Evolutionary conservation across 805 yeast genomes (phyloP), one percentile per base, ranked within the genome.

Genomic region (Scheffersomyces ergatensis): DNA sequence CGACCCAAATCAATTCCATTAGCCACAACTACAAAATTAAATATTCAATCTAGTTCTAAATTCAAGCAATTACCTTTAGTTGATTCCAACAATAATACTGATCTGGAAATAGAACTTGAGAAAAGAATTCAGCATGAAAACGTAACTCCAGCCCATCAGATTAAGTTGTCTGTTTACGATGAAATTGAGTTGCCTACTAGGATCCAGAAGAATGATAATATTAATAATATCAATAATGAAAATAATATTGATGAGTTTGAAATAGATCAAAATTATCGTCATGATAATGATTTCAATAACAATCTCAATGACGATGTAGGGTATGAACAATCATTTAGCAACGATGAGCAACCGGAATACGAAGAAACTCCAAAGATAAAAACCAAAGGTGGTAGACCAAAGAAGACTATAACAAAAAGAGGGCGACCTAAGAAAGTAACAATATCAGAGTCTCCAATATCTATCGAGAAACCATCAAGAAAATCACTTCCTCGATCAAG

Each of bases 381-480:
- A 16, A 34, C 21, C 21, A 15, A 37, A 16, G n/a, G 13, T 12
- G 44, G 38, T 3, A 37, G 44, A 18, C 41, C 43, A 13, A 18
- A 19, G 21, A 32, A 19, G 18, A 17, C 11, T 18, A 13, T 14
- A n/a, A 15, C 4, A 14, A 31, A 36, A 29, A 36, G 48, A 14
- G 48, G 48, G 17, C 21, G 48, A 21, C 48, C 48, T 14, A 36
- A 37, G 20, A 45, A 45, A 29, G 20, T 19, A 12, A 19, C 5
- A 19, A 12, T 12, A 33, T 2, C 8, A 7, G 11, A 16, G 13
- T 9, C 23, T 12, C 24, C 27, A 12, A 16, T 25, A 2, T 33
- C 39, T 3, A 25, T 14, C 4, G 9, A 7, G 5, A 9, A n/a
- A 8, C 34, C 34, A 7, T 5, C 25, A 17, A 18, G 34, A 19